Evolutionary conservation across 73 alveolate genomes (phyloP).

Genomic region (Blepharisma stoltei): DNA sequence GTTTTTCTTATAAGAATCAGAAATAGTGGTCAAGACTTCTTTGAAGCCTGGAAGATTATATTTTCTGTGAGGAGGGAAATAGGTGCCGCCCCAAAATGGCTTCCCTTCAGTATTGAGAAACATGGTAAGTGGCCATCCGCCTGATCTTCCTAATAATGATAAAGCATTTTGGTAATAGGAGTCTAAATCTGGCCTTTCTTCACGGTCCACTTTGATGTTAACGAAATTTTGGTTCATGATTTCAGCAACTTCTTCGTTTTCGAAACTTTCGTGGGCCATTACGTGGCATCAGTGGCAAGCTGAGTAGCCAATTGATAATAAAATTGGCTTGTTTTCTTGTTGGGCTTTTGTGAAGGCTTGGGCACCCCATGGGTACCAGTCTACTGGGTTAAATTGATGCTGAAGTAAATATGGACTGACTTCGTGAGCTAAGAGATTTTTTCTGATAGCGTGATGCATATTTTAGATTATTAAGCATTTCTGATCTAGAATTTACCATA

Average conservation of each 20-base stretch:
- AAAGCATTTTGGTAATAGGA: background rate
- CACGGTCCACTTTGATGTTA: constrained; percentile 3
- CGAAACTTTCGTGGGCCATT: constrained; percentile 35
- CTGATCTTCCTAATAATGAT: background rate
- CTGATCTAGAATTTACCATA: no score
- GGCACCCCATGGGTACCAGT: constrained; percentile 32
- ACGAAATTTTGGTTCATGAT: constrained; percentile 21
- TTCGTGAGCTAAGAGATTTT: background rate
- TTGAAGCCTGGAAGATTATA: background rate
- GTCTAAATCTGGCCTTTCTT: constrained; percentile 24
- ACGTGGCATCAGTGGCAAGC: constrained; percentile 43
- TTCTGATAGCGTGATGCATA: background rate
- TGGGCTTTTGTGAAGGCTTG: constrained; percentile 30
- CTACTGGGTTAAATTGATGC: constrained; percentile 23
- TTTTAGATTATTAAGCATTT: no score
- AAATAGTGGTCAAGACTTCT: background rate
- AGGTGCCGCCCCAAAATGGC: constrained; percentile 7
- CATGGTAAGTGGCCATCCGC: constrained; percentile 28
- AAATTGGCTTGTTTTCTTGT: constrained; percentile 27
- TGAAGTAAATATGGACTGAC: background rate
- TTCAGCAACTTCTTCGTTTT: constrained; percentile 20
- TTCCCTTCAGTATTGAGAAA: background rate
- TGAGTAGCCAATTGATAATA: constrained; percentile 29
- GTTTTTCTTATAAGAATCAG: no score
- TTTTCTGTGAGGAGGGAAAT: background rate